Conservation (phyloP, 2,329 filamentous ascomycete genomes). For the Trichoderma afroharzianum region DNA sequence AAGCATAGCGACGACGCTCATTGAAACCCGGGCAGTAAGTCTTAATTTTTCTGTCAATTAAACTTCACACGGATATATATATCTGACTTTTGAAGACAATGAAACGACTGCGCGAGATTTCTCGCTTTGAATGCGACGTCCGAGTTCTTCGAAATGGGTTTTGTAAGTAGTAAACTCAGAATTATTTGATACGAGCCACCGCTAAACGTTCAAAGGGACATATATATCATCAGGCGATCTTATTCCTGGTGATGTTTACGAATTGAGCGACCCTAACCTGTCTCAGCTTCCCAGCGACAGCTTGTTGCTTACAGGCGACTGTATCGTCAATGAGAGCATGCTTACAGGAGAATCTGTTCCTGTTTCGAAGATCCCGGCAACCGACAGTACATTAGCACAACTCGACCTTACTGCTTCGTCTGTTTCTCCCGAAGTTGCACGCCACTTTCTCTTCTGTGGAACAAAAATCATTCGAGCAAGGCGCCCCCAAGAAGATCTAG, state of each 20-base stretch:
- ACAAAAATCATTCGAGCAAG: constrained; percentile 92
- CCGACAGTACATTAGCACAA: constrained; percentile 69
- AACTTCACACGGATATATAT: not conserved
- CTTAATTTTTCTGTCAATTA: not conserved
- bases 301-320: constrained; percentile 85
- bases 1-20: constrained; percentile 82
- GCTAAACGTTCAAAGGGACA: constrained; percentile 50
- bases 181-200: not conserved
- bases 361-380: constrained; percentile 85
- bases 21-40: constrained; percentile 80
- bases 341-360: constrained; percentile 95
- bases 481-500: constrained; percentile 78
- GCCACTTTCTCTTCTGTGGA: constrained; percentile 89
- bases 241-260: constrained; percentile 93
- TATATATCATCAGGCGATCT: constrained; percentile 82
- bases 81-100: constrained; percentile 61
- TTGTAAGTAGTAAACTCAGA: constrained; percentile 52
- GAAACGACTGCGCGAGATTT: constrained; percentile 85
- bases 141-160: constrained; percentile 92
- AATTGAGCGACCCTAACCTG: constrained; percentile 89
- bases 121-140: constrained; percentile 91
- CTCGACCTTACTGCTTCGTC: constrained; percentile 79
- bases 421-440: constrained; percentile 76
- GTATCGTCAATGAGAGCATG: constrained; percentile 99
- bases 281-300: constrained; percentile 90